phyloP scores from a whole-genome alignment of 2,329 filamentous ascomycete species.

The Microascus cirrosus region DNA sequence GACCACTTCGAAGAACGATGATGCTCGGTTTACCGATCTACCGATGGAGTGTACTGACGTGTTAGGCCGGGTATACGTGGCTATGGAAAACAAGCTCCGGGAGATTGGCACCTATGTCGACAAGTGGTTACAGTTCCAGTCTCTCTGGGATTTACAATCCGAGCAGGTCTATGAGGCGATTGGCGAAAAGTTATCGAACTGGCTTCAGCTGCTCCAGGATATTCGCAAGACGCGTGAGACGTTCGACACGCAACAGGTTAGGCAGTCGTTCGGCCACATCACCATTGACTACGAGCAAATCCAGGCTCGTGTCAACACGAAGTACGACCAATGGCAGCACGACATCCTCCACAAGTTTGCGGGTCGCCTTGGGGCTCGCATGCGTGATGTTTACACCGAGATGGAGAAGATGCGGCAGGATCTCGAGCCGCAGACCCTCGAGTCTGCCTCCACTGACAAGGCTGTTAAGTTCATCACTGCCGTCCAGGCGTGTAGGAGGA shows the following conservation, averaged over 20 bases:
- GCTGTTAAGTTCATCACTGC: constrained; percentile 98
- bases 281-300: constrained; percentile 98
- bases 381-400: constrained; percentile 86
- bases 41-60: constrained; percentile 73
- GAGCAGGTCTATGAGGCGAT: constrained; percentile 90
- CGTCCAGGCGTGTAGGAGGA: constrained; percentile 90
- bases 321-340: constrained; percentile 99
- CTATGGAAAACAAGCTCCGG: constrained; percentile 71
- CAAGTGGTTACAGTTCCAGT: constrained; percentile 98
- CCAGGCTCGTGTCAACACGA: constrained; percentile 95
- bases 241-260: constrained; percentile 94
- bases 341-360: constrained; percentile 94
- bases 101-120: constrained; percentile 81
- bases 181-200: constrained; percentile 81
- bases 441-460: constrained; percentile 90
- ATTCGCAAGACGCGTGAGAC: constrained; percentile 91
- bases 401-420: constrained; percentile 84
- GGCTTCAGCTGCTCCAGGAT: constrained; percentile 93
- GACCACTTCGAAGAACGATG: constrained; percentile 51
- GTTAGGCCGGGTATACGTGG: constrained; percentile 68
- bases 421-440: constrained; percentile 82
- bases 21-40: constrained; percentile 71
- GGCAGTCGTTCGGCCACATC: constrained; percentile 83
- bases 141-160: constrained; percentile 92
- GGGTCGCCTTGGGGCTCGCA: constrained; percentile 72